Conservation (phyloP, 2,329 filamentous ascomycete genomes). For the Ascochyta clinopodiicola region DNA sequence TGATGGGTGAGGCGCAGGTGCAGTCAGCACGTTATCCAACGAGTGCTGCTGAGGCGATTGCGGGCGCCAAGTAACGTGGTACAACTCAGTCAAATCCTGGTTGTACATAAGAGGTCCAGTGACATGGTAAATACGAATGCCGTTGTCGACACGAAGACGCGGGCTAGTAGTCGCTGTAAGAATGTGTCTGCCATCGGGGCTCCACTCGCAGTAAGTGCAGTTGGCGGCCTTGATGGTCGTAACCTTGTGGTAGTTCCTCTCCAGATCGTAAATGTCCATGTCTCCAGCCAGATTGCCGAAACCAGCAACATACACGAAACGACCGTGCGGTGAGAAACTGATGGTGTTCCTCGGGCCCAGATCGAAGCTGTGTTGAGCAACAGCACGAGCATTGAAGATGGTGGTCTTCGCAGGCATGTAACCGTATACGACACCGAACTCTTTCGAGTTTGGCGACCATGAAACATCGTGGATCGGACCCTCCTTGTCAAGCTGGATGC, state of each 20-base stretch:
- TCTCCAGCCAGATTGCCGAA: constrained; percentile 97
- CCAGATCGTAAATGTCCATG: constrained; percentile 96
- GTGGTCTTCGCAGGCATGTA: constrained; percentile 99
- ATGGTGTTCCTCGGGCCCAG: constrained; percentile 93
- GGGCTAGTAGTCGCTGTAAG: constrained; percentile 98
- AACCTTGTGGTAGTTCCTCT: constrained; percentile 92
- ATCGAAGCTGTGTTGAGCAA: constrained; percentile 83
- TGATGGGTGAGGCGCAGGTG: constrained; percentile 82
- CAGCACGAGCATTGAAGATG: constrained; percentile 90
- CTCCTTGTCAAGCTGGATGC: constrained; percentile 92
- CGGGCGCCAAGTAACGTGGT: constrained; percentile 86
- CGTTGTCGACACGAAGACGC: constrained; percentile 93
- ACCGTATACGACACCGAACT: constrained; percentile 97
- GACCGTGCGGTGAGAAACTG: constrained; percentile 88
- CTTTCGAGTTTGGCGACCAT: constrained; percentile 98
- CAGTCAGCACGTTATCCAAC: constrained; percentile 73
- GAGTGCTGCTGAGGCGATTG: constrained; percentile 67
- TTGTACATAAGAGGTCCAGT: constrained; percentile 90
- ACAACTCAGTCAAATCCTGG: constrained; percentile 92
- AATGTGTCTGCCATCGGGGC: constrained; percentile 92
- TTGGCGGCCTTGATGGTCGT: constrained; percentile 95
- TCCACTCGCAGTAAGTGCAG: constrained; percentile 96
- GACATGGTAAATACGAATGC: constrained; percentile 93
- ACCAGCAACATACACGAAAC: constrained; percentile 91
- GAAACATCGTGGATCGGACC: constrained; percentile 96